These are phyloP conservation scores for Chaetomiaceae sp. DNA, from an alignment of 2,329 filamentous ascomycete species.

Conservation along the genomic window DNA sequence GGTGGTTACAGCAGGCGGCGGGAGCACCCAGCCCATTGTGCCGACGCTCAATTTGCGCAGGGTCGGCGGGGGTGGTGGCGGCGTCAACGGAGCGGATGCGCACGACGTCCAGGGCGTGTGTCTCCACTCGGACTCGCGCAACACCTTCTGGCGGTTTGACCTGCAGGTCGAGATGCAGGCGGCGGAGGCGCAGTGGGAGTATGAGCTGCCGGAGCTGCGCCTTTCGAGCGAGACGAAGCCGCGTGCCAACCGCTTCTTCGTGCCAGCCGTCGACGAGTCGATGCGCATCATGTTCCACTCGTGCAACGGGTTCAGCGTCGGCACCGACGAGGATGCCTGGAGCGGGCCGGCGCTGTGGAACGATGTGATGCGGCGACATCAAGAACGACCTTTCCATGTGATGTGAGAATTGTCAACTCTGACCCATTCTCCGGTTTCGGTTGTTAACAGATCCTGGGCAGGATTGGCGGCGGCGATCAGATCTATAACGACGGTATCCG, in stretches of 20 bases:
- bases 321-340: constrained; percentile 77
- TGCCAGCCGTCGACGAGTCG: constrained; percentile 73
- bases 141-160: constrained; percentile 93
- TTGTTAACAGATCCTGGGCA: constrained; percentile 28
- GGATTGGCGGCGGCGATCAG: constrained; percentile 89
- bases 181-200: constrained; percentile 70
- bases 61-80: constrained; percentile 11
- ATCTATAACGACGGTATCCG: constrained; percentile 94
- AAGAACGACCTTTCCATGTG: constrained; percentile 79
- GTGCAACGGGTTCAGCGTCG: constrained; percentile 92
- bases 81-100: constrained; percentile 24
- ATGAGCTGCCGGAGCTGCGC: constrained; percentile 61
- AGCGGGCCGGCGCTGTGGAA: constrained; percentile 93
- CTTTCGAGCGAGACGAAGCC: constrained; percentile 53
- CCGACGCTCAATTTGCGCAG: constrained; percentile 53
- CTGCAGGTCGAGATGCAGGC: constrained; percentile 68
- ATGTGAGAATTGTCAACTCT: constrained; percentile 46
- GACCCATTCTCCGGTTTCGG: background rate
- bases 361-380: constrained; percentile 79
- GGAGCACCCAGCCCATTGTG: constrained; percentile 47
- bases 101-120: constrained; percentile 50
- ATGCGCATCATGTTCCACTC: constrained; percentile 99
- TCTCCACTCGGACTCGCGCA: constrained; percentile 58
- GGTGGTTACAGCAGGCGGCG: constrained; percentile 70
- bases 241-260: constrained; percentile 67